A percentile compares a stretch with the other conserved stretches of the same genome.
These are phyloP conservation scores for Lobosporangium transversale DNA, from an alignment of 192 early-diverging fungal species.

Conservation along the genomic window DNA sequence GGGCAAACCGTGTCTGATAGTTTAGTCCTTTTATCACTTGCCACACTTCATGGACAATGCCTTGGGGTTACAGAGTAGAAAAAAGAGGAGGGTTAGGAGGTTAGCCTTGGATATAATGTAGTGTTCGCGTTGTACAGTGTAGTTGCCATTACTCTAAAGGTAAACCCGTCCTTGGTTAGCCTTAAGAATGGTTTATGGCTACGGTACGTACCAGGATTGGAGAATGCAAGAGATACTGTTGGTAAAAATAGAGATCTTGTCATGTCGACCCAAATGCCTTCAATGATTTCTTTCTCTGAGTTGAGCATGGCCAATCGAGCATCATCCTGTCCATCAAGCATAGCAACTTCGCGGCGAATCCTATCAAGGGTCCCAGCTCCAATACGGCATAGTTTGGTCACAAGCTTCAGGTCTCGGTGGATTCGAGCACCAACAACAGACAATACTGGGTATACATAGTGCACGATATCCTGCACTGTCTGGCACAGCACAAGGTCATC, in stretches of 20 bases:
- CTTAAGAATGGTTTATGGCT: neutral
- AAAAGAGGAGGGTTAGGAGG: neutral
- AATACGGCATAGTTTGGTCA: conserved; percentile 36
- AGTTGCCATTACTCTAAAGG: too few relatives aligned
- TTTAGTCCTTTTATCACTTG: conserved; percentile 64
- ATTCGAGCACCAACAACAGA: conserved; percentile 54
- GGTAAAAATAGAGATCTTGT: conserved; percentile 66
- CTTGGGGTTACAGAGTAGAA: conserved; percentile 11
- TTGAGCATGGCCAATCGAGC: neutral
- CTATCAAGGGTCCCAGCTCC: conserved; percentile 33
- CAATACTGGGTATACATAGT: conserved; percentile 50
- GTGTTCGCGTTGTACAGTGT: too few relatives aligned
- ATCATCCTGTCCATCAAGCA: neutral
- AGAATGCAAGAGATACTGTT: conserved; percentile 63
- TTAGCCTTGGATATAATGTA: too few relatives aligned
- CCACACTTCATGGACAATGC: conserved; percentile 68
- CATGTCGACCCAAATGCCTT: conserved; percentile 50
- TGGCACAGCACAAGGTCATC: conserved; percentile 53
- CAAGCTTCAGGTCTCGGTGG: conserved; percentile 39
- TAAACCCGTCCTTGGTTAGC: too few relatives aligned
- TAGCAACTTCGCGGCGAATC: too few relatives aligned
- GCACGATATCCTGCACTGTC: conserved; percentile 29
- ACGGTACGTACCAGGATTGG: conserved; percentile 69
- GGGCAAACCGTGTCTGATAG: conserved; percentile 68
- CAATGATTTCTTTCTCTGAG: conserved; percentile 1